Conservation (phyloP, 768 basidiomycete species). For the Pseudohyphozyma bogoriensis region DNA sequence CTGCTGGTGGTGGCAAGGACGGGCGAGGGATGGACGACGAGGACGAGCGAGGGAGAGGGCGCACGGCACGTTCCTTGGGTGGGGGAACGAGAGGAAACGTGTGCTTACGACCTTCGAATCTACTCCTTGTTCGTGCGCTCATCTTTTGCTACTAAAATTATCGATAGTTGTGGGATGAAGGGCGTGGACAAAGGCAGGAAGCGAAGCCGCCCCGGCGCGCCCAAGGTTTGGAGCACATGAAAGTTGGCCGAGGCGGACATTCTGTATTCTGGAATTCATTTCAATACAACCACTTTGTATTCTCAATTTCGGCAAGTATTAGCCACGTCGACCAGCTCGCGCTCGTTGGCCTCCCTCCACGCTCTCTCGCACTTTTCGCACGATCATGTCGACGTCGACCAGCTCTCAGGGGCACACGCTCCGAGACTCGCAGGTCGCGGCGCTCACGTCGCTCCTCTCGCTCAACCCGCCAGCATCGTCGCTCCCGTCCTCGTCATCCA, state of each 20-base stretch:
- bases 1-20: too few relatives aligned
- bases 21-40: not conserved
- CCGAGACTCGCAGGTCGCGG: slow-evolving; percentile 77
- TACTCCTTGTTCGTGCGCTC: not conserved
- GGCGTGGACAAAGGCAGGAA: too few relatives aligned
- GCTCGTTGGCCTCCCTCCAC: not conserved
- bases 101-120: not conserved
- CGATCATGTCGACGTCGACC: not conserved
- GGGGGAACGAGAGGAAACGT: too few relatives aligned
- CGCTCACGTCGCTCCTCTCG: slow-evolving; percentile 75
- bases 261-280: too few relatives aligned
- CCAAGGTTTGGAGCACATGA: too few relatives aligned
- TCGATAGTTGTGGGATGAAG: not conserved
- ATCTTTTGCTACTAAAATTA: not conserved
- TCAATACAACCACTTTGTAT: too few relatives aligned
- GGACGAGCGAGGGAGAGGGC: too few relatives aligned
- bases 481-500: slow-evolving; percentile 3
- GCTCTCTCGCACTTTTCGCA: not conserved
- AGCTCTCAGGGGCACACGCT: too few relatives aligned
- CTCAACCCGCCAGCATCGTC: slow-evolving; percentile 57
- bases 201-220: too few relatives aligned
- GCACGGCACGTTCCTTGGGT: too few relatives aligned
- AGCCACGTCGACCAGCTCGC: not conserved
- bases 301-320: too few relatives aligned
- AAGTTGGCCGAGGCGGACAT: too few relatives aligned